Percentiles rank a stretch among this genome's conserved stretches.
Evolutionary conservation across 2,329 filamentous ascomycete genomes (phyloP).

Genomic region (Ceratocystis huliohia): DNA sequence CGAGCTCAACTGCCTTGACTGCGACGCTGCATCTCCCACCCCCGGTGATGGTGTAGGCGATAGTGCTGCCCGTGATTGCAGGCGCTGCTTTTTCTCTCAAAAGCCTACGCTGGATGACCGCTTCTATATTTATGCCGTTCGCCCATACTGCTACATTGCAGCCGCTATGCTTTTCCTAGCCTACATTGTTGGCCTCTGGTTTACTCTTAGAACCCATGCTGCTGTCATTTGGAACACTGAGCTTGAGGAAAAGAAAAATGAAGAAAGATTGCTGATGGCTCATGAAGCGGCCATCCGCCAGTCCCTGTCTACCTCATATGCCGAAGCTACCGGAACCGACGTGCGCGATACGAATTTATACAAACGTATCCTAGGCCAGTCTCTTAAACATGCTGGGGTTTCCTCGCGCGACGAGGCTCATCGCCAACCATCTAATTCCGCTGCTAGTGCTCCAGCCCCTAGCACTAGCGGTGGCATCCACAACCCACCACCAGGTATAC

Average conservation of each 20-base stretch:
- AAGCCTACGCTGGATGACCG: slow-evolving; percentile 68
- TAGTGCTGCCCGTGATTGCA: slow-evolving; percentile 55
- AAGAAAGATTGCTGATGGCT: slow-evolving; percentile 32
- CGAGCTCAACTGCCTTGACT: slow-evolving; percentile 73
- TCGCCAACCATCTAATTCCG: slow-evolving; percentile 30
- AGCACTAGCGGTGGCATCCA: slow-evolving; percentile 26
- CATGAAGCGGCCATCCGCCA: slow-evolving; percentile 14
- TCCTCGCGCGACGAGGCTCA: slow-evolving; percentile 37
- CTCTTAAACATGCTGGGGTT: slow-evolving; percentile 61
- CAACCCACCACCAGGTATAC: slow-evolving; percentile 30
- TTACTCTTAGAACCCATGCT: slow-evolving; percentile 88
- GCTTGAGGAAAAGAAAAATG: slow-evolving; percentile 59
- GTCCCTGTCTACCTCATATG: slow-evolving; percentile 25
- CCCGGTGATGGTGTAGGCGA: slow-evolving; percentile 27
- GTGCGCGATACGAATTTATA: slow-evolving; percentile 83
- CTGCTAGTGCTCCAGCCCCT: slow-evolving; percentile 29
- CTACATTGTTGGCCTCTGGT: slow-evolving; percentile 87
- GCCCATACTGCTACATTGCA: slow-evolving; percentile 84
- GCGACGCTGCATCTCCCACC: slow-evolving; percentile 36
- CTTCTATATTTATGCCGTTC: slow-evolving; percentile 82
- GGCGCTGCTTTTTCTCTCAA: slow-evolving; percentile 89
- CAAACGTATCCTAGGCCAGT: slow-evolving; percentile 85
- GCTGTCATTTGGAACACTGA: slow-evolving; percentile 95
- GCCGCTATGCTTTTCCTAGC: slow-evolving; percentile 78
- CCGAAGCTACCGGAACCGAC: slow-evolving; percentile 45